Evolutionary conservation across 2,329 filamentous ascomycete species (phyloP), one percentile per base, ranked within the genome.

Genomic region (Aspergillus sp.): DNA sequence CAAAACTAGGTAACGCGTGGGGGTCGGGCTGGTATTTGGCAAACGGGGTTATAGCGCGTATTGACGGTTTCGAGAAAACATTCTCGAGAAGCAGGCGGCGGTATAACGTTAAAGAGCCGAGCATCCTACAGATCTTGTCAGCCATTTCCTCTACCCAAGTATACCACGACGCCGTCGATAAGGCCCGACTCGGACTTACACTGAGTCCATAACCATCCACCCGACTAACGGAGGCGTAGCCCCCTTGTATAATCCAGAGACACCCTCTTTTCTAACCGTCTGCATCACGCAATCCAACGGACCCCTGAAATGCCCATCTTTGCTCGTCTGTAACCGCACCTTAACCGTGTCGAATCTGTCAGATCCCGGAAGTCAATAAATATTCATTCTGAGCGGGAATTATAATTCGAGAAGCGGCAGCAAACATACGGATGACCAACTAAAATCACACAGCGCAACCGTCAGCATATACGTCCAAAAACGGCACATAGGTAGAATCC

Each of bases 201-300:
- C 73, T 55, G 83, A 87, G 79, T 99, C 95, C 93, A 98, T 98
- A 70, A 96, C 91, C 90, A 98, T 96, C 95, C 95, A 98, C 67
- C 95, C 95, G 52, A 97, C 86, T 49, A 98, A 81, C 52, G 95
- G 95, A 56, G 93, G 93, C 27, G 90, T 91, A 11, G 92, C 92
- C 68, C 93, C 93, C 79, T 98, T 99, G 83, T 98, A 99, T 43
- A 99, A 81, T 3, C 91, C 95, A 51, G 82, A 77, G 47, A 96
- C 77, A 48, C 93, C 93, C 76, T 99, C 95, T 71, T 92, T 89
- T 59, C 89, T 86, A 27, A 98, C 64, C 9, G 95, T 99, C 73
- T 93, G 88, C 56, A 90, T 75, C 9, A 96, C 79, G 71, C 95
- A 98, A 74, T 96, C 88, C 33, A 96, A 73, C 0, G 95, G 93